Percentiles rank a stretch among this genome's conserved stretches.
Evolutionary conservation across 179 eudicot genomes (phyloP).

Genomic region (Heliamphora ciliata): DNA sequence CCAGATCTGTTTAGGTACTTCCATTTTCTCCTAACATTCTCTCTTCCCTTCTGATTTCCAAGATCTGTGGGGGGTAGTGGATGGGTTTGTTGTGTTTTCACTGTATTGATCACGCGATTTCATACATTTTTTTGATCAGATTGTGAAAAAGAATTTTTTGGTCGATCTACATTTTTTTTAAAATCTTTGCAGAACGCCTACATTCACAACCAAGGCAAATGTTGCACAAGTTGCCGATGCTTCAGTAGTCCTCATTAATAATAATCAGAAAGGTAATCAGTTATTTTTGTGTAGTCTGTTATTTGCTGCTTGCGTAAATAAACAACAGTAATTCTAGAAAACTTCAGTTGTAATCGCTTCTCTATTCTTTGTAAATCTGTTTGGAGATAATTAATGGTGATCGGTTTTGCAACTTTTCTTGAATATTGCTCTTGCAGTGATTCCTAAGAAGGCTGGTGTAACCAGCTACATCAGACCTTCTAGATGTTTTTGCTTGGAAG

Average conservation of each 20-base stretch:
- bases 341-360: background rate
- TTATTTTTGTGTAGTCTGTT: background rate
- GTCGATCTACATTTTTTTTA: too few species aligned
- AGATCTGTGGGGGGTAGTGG: too few species aligned
- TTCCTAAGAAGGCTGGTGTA: background rate
- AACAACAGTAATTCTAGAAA: slow-evolving; percentile 1
- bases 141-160: too few species aligned
- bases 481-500: background rate
- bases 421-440: background rate
- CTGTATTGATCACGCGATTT: too few species aligned
- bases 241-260: slow-evolving; percentile 74
- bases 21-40: too few species aligned
- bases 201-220: slow-evolving; percentile 74
- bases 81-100: too few species aligned
- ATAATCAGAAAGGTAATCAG: slow-evolving; percentile 59
- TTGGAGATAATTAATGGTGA: background rate
- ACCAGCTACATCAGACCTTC: background rate
- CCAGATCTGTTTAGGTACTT: too few species aligned
- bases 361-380: background rate
- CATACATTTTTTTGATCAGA: too few species aligned
- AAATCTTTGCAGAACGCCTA: too few species aligned
- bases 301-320: slow-evolving; percentile 7
- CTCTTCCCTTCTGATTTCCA: too few species aligned
- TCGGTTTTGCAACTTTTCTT: background rate
- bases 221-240: slow-evolving; percentile 86